A percentile compares a stretch with the other conserved stretches of the same genome.
These are phyloP conservation scores for Gleditsia sinensis DNA, from an alignment of 306 rosid genomes.

Conservation along the genomic window DNA sequence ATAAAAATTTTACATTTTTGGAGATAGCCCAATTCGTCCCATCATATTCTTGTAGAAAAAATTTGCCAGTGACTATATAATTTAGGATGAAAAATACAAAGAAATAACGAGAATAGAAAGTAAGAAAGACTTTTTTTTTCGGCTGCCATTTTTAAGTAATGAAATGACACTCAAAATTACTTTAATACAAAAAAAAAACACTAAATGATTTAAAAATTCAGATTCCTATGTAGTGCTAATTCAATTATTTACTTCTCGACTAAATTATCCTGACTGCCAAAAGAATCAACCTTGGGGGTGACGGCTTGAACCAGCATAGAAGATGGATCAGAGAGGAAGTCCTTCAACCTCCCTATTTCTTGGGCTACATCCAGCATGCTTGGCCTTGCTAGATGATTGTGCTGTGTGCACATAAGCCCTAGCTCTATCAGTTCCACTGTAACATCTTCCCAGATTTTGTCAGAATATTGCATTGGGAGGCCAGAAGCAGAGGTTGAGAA, in stretches of 20 bases:
- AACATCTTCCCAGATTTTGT: conserved; percentile 50
- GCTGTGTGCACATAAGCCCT: conserved; percentile 83
- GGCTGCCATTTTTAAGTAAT: no score
- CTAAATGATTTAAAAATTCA: no score
- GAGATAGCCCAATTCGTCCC: no score
- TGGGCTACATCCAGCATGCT: conserved; percentile 78
- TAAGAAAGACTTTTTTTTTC: no score
- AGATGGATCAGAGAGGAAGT: conserved; percentile 54
- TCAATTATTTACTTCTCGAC: conserved; percentile 16
- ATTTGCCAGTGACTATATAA: no score
- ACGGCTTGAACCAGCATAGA: conserved; percentile 37
- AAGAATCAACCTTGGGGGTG: conserved; percentile 6
- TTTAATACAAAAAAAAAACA: background rate
- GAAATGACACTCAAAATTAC: background rate
- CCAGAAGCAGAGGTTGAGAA: conserved; percentile 39
- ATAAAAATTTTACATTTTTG: no score
- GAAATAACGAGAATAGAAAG: no score
- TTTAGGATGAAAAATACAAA: no score
- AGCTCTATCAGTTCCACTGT: conserved; percentile 72
- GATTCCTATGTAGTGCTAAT: no score
- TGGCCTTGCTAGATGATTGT: conserved; percentile 75
- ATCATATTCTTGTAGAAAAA: no score
- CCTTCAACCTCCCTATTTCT: conserved; percentile 75
- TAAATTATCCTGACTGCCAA: conserved; percentile 5
- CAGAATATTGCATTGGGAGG: conserved; percentile 32